Base-by-base conservation (phyloP, 768 basidiomycete species). In the Amanita pseudoporphyria region DNA sequence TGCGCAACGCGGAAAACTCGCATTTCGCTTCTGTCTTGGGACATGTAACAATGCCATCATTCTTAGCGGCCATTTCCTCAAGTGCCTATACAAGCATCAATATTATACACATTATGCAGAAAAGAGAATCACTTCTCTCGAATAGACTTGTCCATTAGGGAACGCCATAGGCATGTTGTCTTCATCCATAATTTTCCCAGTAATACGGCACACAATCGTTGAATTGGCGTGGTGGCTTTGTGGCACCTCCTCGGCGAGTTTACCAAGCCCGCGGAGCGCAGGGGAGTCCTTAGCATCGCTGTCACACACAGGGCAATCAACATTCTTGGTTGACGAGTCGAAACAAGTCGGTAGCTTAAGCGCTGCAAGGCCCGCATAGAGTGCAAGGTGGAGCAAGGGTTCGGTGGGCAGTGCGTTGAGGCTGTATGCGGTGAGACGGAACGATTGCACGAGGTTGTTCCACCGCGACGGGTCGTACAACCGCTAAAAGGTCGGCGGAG, bases 171-270 rank as follows among this genome's bases (percentile, higher is more conserved):
- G 91, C 73, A 85, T 82, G 58, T 94, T 94, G 61, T 92, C 82
- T 55, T 82, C 93, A 58, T 96, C 87, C 85, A 98, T 95, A 49
- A 98, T 93, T 62, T 84, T 82, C 21, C 95, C 93, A 54, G 79
- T 91, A 59, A 97, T 76, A 46, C 81, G 68, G 61, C 96, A 98
- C 13, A 98, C 94, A 48, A 99, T 89, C 0, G 90, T 95, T 18
- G 92, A 95, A 60, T 95, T 97, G 35, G 85, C 82, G 62, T 98
- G 93, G 67, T 98, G 94, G 56, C 87, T 89, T 61, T 78, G 82
- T 1, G 96, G 94, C 0, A 97, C 91, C 55, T 92, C 88, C 50
- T 75, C 71, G 10, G 87, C 90, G 6, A 99, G 77, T 52, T 76
- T 71, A 18, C 84, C 82, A 7, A 94, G 71, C 19, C 82, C 80